Evolutionary conservation across 2,329 filamentous ascomycete genomes (phyloP), one percentile per base, ranked within the genome.

Genomic region (Pleurostoma richardsiae): DNA sequence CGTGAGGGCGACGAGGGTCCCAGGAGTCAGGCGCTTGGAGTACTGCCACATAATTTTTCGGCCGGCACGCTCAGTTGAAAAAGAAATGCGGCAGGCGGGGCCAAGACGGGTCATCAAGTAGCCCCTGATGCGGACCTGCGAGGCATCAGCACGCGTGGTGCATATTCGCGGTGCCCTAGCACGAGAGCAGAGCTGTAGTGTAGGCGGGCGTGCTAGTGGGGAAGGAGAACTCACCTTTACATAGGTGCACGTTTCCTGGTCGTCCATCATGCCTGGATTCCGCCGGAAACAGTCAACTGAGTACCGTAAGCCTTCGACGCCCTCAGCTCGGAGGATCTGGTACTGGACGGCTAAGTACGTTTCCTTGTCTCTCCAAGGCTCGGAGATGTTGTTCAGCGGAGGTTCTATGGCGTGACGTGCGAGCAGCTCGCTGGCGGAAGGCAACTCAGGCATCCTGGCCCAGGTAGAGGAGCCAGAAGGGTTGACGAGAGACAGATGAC

Each of bases 271-370:
- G 0, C 58, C 51, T 0, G 83, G 82, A 5, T 74, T 57, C 1
- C 63, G 53, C 28, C 72, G 75, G 46, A 86, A 76, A 10, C 73
- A 65, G 0, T 69, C 66, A 1, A 95, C 76, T 0, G 87, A 83
- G 51, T 81, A 75, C 5, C 90, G 78, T 1, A 96, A 71, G 1
- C 83, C 77, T 10, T 85, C 78, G 3, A 88, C 70, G 0, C 82
- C 79, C 59, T 96, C 90, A 57, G 90, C 86, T 3, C 90, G 77
- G 6, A 90, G 72, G 2, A 96, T 76, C 3, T 81, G 72, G 59
- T 94, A 95, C 43, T 95, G 88, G 0, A 81, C 77, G 30, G 80
- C 70, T 0, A 96, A 70, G 48, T 95, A 96, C 0, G 74, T 70
- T 1, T 81, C 73, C 41, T 79, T 84, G 4, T 72, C 80, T 0